Percentiles rank a stretch among this genome's conserved stretches.
Evolutionary conservation across 306 rosid species (phyloP).

Genomic region (Casuarina equisetifolia): DNA sequence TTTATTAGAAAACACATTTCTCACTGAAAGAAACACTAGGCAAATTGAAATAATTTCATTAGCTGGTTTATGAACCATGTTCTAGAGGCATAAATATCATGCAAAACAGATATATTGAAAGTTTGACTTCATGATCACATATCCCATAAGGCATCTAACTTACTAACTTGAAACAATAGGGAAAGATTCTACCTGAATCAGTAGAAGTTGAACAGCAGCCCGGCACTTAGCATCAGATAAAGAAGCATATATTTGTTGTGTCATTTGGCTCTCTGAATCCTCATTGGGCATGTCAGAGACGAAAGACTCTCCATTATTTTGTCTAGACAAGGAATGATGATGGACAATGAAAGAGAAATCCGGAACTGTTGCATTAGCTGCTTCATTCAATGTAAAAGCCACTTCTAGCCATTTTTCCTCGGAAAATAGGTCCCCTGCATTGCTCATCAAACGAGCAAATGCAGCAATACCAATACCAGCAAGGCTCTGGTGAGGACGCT

Average conservation of each 20-base stretch:
- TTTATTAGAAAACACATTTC: background rate
- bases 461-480: conserved; percentile 99
- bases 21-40: background rate
- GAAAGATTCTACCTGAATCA: conserved; percentile 79
- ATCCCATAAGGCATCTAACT: background rate
- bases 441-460: conserved; percentile 95
- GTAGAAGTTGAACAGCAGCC: conserved; percentile 91
- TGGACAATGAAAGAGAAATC: conserved; percentile 64
- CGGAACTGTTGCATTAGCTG: conserved; percentile 85
- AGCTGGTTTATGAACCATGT: background rate
- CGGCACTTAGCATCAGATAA: conserved; percentile 81
- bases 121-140: background rate
- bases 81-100: background rate
- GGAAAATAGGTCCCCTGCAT: conserved; percentile 85
- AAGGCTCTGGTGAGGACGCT: conserved; percentile 97
- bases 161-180: conserved; percentile 11
- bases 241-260: conserved; percentile 50
- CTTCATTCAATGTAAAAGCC: conserved; percentile 78
- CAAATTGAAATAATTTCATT: background rate
- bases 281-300: conserved; percentile 48
- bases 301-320: conserved; percentile 46
- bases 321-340: conserved; percentile 44
- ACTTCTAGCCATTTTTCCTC: conserved; percentile 98
- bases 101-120: background rate
- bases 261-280: conserved; percentile 47